Evolutionary conservation across 495 filamentous ascomycete genomes (phyloP).

Genomic region (Xylaria curta): DNA sequence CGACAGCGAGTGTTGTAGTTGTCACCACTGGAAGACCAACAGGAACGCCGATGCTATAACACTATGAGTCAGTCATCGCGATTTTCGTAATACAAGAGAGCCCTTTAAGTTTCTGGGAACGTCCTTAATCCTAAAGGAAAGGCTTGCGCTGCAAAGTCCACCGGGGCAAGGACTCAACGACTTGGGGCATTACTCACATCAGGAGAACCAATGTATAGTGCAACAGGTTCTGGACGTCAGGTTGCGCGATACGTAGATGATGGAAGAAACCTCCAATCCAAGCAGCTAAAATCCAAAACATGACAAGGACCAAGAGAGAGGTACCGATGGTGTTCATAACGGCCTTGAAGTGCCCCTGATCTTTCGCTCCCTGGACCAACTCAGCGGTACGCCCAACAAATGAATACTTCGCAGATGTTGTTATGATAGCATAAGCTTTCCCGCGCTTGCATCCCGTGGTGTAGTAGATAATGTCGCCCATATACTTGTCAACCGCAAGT

Average conservation of each 20-base stretch:
- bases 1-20: slow-evolving; percentile 94
- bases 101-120: neutral
- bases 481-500: slow-evolving; percentile 85
- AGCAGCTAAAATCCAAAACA: slow-evolving; percentile 77
- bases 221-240: slow-evolving; percentile 60
- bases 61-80: neutral
- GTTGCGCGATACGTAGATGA: slow-evolving; percentile 68
- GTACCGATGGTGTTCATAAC: slow-evolving; percentile 87
- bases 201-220: slow-evolving; percentile 85
- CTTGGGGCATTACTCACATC: slow-evolving; percentile 49
- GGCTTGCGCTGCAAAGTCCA: neutral
- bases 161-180: neutral
- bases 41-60: slow-evolving; percentile 76
- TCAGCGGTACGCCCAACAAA: slow-evolving; percentile 87
- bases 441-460: slow-evolving; percentile 90
- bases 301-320: slow-evolving; percentile 77
- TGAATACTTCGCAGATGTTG: slow-evolving; percentile 80
- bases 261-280: slow-evolving; percentile 89
- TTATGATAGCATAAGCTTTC: slow-evolving; percentile 78
- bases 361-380: slow-evolving; percentile 73
- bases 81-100: neutral
- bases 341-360: slow-evolving; percentile 85
- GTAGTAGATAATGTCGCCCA: slow-evolving; percentile 76
- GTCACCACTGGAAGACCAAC: slow-evolving; percentile 95
- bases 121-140: neutral